A percentile compares a stretch with the other conserved stretches of the same genome.
Conservation (phyloP, 805 yeast species). For the Myxozyma geophila region DNA sequence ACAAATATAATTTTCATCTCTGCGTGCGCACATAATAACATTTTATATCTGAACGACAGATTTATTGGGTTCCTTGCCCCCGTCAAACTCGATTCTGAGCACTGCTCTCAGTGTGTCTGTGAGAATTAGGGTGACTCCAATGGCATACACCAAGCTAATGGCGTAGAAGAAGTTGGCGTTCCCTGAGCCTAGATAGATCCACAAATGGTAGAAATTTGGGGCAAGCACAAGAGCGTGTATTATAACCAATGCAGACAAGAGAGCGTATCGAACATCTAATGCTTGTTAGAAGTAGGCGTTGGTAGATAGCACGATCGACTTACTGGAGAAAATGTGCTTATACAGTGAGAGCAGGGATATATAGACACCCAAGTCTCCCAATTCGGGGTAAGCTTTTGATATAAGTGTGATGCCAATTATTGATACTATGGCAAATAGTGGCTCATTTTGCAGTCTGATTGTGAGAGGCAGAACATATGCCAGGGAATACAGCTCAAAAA, state of each 20-base stretch:
- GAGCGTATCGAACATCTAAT: constrained; percentile 49
- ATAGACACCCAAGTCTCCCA: constrained; percentile 72
- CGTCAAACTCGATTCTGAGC: constrained; percentile 67
- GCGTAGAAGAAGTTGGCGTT: constrained; percentile 97
- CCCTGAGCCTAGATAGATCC: constrained; percentile 95
- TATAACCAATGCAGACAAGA: constrained; percentile 58
- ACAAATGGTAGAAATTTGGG: constrained; percentile 88
- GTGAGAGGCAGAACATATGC: constrained; percentile 76
- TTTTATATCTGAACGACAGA: constrained; percentile 54
- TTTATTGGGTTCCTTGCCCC: constrained; percentile 46
- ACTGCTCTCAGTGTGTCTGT: constrained; percentile 85
- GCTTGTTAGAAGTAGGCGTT: constrained; percentile 21
- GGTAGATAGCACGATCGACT: not conserved
- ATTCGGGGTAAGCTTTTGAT: constrained; percentile 83
- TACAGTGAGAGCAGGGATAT: constrained; percentile 54
- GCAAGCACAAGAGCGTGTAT: constrained; percentile 66
- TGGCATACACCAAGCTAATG: constrained; percentile 77
- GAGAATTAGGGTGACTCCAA: constrained; percentile 67
- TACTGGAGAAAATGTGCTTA: constrained; percentile 47
- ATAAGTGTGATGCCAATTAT: constrained; percentile 60
- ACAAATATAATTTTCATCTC: not conserved
- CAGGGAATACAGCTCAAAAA: constrained; percentile 76
- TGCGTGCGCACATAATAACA: constrained; percentile 40
- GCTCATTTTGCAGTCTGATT: constrained; percentile 62
- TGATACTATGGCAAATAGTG: constrained; percentile 60